These are phyloP conservation scores for Helotiales sp. DNA, from an alignment of 2,329 filamentous ascomycete species.

Conservation along the genomic window DNA sequence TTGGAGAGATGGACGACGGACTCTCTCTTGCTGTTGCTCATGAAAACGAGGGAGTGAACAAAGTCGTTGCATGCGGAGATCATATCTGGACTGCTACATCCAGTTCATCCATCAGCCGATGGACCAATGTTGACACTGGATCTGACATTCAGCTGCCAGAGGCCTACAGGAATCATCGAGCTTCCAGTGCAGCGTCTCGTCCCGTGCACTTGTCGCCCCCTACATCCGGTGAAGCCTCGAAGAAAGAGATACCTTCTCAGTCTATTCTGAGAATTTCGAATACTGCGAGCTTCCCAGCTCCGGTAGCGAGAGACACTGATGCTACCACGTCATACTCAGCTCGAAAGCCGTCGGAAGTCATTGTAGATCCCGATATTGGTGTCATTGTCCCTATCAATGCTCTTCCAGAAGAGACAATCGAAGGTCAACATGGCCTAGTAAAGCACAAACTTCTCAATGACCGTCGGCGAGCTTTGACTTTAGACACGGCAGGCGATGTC, in stretches of 20 bases:
- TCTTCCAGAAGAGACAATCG: slow-evolving; percentile 79
- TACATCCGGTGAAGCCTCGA: slow-evolving; percentile 45
- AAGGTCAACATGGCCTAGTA: slow-evolving; percentile 92
- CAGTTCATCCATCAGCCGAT: slow-evolving; percentile 75
- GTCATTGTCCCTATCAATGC: slow-evolving; percentile 67
- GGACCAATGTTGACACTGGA: slow-evolving; percentile 80
- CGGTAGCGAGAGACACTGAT: slow-evolving; percentile 58
- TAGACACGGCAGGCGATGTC: slow-evolving; percentile 95
- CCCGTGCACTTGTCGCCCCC: slow-evolving; percentile 46
- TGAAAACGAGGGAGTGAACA: slow-evolving; percentile 82
- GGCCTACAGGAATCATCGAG: slow-evolving; percentile 54
- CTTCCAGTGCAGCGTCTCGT: slow-evolving; percentile 50
- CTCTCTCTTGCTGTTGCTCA: slow-evolving; percentile 89
- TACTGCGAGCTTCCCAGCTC: slow-evolving; percentile 74
- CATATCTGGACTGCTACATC: slow-evolving; percentile 76
- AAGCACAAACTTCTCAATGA: slow-evolving; percentile 94
- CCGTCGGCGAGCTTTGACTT: slow-evolving; percentile 82
- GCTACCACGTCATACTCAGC: slow-evolving; percentile 56
- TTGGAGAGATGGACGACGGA: slow-evolving; percentile 81
- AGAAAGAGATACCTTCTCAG: slow-evolving; percentile 74
- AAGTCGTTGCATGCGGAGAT: slow-evolving; percentile 58
- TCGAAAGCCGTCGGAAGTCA: slow-evolving; percentile 63
- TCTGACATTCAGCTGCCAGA: slow-evolving; percentile 70
- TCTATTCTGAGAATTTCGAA: slow-evolving; percentile 84
- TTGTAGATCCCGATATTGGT: slow-evolving; percentile 54